Base-by-base conservation (phyloP, 2,329 filamentous ascomycete species). In the Huntiella bhutanensis region DNA sequence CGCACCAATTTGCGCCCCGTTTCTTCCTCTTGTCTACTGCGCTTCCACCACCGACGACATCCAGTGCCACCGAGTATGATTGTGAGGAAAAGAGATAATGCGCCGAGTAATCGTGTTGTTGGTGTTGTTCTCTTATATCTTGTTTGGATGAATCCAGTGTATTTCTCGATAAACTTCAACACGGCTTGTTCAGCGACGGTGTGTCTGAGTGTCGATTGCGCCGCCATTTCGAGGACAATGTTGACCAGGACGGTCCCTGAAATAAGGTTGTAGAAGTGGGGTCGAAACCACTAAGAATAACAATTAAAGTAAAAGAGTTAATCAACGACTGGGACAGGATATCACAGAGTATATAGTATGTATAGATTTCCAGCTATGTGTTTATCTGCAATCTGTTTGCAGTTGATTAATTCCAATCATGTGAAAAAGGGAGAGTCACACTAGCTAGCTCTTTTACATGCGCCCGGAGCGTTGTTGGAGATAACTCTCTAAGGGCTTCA, bases 1-100 rank as follows among this genome's bases (percentile, higher is more conserved):
- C 91, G 76, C 52, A 96, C 67, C 45, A 98, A 70, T 53, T 82
- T 81, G 52, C 75, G 71, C 4, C 87, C 87, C 54, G 86, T 81
- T 55, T 91, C 86, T 53, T 75, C 78, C 62, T 96, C 88, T 52
- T 77, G 77, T 42, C 74, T 75, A 50, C 76, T 71, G 48, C 70
- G 75, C 57, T 71, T 77, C 73, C 83, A 88, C 73, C 80, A 83
- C 51, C 74, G 75, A 50, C 80, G 76, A n/a, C 76, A 75, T 50
- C 86, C 86, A 64, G 84, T 86, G 47, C 79, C 80, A 40, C 80
- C 70, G 51, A 80, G 72, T 54, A 95, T 73, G 54, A 96, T 86
- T 42, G 84, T 80, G 22, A 86, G 64, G 6, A 80, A 68, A 28
- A 96, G 72, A 7, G 79, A 70, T 45, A 94, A 67, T 0, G 83